Conservation (phyloP, 306 rosid genomes). For the Dryas octopetala region DNA sequence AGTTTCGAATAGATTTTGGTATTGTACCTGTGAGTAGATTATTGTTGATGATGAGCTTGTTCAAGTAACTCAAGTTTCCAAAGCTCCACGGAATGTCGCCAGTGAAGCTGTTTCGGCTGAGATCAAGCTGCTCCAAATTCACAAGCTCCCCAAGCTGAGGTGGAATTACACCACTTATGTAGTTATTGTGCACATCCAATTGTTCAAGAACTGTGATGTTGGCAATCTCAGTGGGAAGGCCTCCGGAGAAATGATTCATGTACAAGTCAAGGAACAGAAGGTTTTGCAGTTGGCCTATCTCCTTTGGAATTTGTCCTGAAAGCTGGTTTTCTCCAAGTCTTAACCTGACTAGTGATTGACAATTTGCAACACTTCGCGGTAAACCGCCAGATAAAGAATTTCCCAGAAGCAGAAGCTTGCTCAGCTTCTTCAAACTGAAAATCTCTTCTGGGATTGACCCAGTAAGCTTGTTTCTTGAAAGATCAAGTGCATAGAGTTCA, state of each 20-base stretch:
- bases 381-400: conserved; percentile 76
- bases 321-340: conserved; percentile 95
- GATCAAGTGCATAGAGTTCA: conserved; percentile 90
- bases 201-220: conserved; percentile 89
- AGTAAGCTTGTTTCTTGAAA: conserved; percentile 86
- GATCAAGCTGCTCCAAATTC: conserved; percentile 93
- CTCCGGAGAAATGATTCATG: conserved; percentile 85
- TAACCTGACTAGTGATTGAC: conserved; percentile 78
- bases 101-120: conserved; percentile 76
- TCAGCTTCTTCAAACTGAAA: conserved; percentile 83
- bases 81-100: conserved; percentile 81
- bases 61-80: conserved; percentile 88
- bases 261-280: conserved; percentile 92
- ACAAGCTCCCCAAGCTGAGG: conserved; percentile 70
- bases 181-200: conserved; percentile 78
- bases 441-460: conserved; percentile 91
- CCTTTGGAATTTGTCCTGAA: conserved; percentile 81
- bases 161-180: conserved; percentile 76
- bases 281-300: conserved; percentile 79
- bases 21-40: conserved; percentile 71
- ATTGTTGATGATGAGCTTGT: conserved; percentile 84
- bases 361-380: conserved; percentile 65
- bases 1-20: conserved; percentile 63
- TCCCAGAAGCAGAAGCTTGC: conserved; percentile 94
- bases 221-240: conserved; percentile 74